phyloP scores from a whole-genome alignment of 805 yeast genomes.

The Candida orba region DNA sequence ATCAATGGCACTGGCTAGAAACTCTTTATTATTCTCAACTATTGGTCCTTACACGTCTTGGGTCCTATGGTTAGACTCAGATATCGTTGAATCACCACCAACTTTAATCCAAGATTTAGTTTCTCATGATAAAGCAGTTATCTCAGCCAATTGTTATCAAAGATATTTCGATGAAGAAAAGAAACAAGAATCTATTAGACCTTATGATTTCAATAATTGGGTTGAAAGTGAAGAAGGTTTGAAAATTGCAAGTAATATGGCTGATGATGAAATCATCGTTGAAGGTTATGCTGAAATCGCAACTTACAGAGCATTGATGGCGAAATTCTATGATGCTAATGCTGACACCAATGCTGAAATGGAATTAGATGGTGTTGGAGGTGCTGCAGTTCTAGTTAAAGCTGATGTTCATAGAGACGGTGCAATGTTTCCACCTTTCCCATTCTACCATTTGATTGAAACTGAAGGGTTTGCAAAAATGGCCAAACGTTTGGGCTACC shows the following conservation, averaged over 20 bases:
- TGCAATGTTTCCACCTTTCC: conserved; percentile 98
- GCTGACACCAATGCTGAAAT: conserved; percentile 63
- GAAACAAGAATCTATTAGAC: conserved; percentile 55
- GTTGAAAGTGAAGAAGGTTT: conserved; percentile 76
- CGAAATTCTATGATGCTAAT: conserved; percentile 63
- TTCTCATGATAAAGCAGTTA: conserved; percentile 74
- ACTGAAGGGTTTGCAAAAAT: conserved; percentile 98
- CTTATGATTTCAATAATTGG: conserved; percentile 97
- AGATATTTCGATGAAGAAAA: conserved; percentile 58
- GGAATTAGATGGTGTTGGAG: conserved; percentile 95
- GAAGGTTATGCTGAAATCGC: conserved; percentile 94
- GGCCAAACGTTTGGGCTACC: conserved; percentile 92
- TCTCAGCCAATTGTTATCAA: conserved; percentile 93
- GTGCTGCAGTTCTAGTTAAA: conserved; percentile 91
- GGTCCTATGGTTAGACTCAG: conserved; percentile 96
- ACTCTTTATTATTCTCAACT: conserved; percentile 83
- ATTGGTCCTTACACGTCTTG: conserved; percentile 86
- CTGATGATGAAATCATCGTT: conserved; percentile 85
- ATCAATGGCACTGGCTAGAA: conserved; percentile 91
- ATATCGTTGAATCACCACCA: conserved; percentile 81
- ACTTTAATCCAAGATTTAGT: conserved; percentile 84
- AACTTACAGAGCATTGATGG: conserved; percentile 93
- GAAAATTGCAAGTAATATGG: conserved; percentile 61
- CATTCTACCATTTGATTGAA: conserved; percentile 93
- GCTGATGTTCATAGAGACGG: conserved; percentile 99